Conservation (phyloP, 2,329 filamentous ascomycete genomes). For the Rhexocercosporidium sp. region DNA sequence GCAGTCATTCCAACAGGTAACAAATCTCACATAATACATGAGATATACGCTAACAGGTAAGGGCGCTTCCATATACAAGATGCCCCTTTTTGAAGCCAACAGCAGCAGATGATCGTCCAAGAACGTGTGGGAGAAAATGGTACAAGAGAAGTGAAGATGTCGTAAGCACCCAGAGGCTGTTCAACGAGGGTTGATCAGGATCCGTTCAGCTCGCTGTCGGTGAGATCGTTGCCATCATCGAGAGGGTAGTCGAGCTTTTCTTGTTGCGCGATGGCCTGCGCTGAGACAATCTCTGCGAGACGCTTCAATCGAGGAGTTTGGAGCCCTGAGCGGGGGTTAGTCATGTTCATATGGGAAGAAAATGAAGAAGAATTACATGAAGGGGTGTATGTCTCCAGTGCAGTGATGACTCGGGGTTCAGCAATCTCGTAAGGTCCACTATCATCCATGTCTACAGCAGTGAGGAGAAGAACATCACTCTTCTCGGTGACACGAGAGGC, state of each 20-base stretch:
- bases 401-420: slow-evolving; percentile 93
- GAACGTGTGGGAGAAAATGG: slow-evolving; percentile 35
- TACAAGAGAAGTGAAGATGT: slow-evolving; percentile 42
- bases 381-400: slow-evolving; percentile 96
- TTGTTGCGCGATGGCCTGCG: slow-evolving; percentile 94
- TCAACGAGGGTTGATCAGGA: slow-evolving; percentile 28
- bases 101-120: slow-evolving; percentile 34
- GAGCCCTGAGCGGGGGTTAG: slow-evolving; percentile 66
- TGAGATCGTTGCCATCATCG: slow-evolving; percentile 54
- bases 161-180: slow-evolving; percentile 21
- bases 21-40: slow-evolving; percentile 31
- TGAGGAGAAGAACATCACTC: slow-evolving; percentile 91
- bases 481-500: slow-evolving; percentile 97
- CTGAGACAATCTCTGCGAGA: slow-evolving; percentile 96
- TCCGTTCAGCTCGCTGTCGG: slow-evolving; percentile 41
- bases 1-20: slow-evolving; percentile 31
- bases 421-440: slow-evolving; percentile 98
- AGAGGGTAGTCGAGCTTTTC: slow-evolving; percentile 73
- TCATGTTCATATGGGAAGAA: slow-evolving; percentile 24
- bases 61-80: slow-evolving; percentile 40
- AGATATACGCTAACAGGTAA: slow-evolving; percentile 36
- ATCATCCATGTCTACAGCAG: slow-evolving; percentile 98
- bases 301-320: slow-evolving; percentile 96
- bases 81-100: slow-evolving; percentile 28
- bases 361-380: slow-evolving; percentile 73